These are phyloP conservation scores for Westerdykella aurantiaca DNA, from an alignment of 2,329 filamentous ascomycete species.

Conservation along the genomic window DNA sequence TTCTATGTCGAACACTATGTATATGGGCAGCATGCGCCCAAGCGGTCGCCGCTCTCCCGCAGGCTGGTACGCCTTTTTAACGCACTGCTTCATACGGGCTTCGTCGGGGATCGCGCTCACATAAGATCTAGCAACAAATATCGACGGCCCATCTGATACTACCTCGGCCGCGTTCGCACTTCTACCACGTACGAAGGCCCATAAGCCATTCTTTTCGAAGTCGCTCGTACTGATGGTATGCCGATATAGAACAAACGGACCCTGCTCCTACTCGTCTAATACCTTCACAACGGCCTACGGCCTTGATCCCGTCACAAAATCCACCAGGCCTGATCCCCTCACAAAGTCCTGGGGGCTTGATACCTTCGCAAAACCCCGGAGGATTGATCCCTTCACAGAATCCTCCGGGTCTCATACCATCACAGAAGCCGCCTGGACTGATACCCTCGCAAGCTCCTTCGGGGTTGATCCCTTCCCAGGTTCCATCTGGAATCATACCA, in stretches of 20 bases:
- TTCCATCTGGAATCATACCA: constrained; percentile 1
- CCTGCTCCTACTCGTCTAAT: not conserved
- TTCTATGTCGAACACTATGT: constrained; percentile 16
- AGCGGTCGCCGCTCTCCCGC: constrained; percentile 12
- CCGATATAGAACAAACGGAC: too few species aligned
- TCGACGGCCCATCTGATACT: constrained; percentile 5
- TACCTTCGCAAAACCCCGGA: not conserved
- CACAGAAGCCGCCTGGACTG: not conserved
- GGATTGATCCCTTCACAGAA: too few species aligned
- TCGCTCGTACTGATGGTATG: too few species aligned
- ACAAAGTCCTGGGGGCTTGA: not conserved
- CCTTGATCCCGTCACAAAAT: not conserved
- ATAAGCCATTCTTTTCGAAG: too few species aligned
- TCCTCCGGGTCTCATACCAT: constrained; percentile 1
- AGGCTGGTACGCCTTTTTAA: constrained; percentile 16
- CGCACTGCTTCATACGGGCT: constrained; percentile 1
- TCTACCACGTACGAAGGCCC: constrained; percentile 5
- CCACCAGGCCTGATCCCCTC: not conserved
- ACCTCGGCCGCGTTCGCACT: constrained; percentile 6
- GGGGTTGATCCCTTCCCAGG: not conserved
- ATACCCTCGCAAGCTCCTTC: not conserved
- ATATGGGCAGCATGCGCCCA: constrained; percentile 16
- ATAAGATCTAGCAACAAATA: constrained; percentile 9
- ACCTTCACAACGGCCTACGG: constrained; percentile 4
- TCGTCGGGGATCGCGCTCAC: constrained; percentile 10